These are phyloP conservation scores for Phytophthora fragariaefolia DNA, from an alignment of 352 stramenopile genomes.

Conservation along the genomic window DNA sequence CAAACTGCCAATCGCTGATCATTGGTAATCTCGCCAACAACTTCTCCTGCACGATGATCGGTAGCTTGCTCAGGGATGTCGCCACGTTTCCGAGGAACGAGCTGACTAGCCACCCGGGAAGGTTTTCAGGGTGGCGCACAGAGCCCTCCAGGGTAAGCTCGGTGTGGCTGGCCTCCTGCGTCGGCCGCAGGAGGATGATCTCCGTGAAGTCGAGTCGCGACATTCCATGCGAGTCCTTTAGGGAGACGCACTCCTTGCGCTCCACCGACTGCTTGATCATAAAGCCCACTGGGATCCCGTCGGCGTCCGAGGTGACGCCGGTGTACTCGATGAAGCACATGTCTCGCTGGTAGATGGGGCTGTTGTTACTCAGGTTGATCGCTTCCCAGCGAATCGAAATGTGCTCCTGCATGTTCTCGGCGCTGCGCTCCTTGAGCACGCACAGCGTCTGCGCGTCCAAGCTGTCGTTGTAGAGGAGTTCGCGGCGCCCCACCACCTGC, in stretches of 20 bases:
- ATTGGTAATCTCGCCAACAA: conserved; percentile 52
- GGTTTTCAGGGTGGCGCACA: conserved; percentile 44
- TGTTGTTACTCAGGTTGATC: conserved; percentile 58
- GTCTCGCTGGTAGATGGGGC: conserved; percentile 59
- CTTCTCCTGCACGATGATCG: conserved; percentile 59
- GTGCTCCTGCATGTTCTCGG: conserved; percentile 61
- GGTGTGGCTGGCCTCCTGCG: conserved; percentile 53
- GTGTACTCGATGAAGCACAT: conserved; percentile 81
- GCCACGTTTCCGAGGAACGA: conserved; percentile 52
- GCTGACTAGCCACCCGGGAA: conserved; percentile 49
- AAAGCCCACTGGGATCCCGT: conserved; percentile 65
- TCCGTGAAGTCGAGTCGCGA: conserved; percentile 57
- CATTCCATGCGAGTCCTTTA: conserved; percentile 72
- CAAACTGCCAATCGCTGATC: conserved; percentile 55
- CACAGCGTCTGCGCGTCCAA: conserved; percentile 68
- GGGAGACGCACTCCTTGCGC: conserved; percentile 57
- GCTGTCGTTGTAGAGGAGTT: conserved; percentile 61
- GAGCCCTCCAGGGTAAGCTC: conserved; percentile 62
- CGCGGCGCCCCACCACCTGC: conserved; percentile 51
- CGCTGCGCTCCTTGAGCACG: conserved; percentile 55
- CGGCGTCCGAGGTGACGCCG: conserved; percentile 61
- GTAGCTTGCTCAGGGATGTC: conserved; percentile 49
- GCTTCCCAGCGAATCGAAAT: conserved; percentile 78
- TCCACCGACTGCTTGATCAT: conserved; percentile 68
- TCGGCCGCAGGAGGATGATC: conserved; percentile 53